Percentiles rank a stretch among this genome's conserved stretches.
Conservation (phyloP, 768 basidiomycete genomes). For the Termitomyces sp. region DNA sequence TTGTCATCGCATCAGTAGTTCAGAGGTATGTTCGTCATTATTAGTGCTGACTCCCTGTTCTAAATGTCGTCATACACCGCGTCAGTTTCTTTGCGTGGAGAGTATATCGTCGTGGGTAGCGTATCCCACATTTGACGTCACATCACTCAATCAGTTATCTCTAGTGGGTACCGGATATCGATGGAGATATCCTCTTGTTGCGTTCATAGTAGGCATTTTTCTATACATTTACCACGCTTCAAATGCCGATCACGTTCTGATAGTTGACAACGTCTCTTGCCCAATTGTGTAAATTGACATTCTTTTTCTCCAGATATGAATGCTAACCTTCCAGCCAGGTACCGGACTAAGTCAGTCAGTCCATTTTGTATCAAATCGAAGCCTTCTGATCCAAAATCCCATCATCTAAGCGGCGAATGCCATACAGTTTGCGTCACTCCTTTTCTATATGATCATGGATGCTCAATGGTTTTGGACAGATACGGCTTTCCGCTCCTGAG, state of each 20-base stretch:
- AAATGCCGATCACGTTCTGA: too few species aligned
- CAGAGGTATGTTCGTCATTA: background rate
- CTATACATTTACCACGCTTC: background rate
- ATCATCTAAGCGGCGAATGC: background rate
- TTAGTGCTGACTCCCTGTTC: background rate
- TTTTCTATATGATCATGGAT: background rate
- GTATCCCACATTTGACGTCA: background rate
- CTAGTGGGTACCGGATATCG: background rate
- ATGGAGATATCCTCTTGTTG: background rate
- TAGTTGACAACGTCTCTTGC: background rate
- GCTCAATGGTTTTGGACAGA: background rate
- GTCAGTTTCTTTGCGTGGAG: background rate
- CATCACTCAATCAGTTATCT: too few species aligned
- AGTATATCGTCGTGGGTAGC: background rate
- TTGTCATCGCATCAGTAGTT: background rate
- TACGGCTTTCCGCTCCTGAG: background rate
- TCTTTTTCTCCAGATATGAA: background rate
- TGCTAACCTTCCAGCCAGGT: background rate
- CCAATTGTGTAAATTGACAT: background rate
- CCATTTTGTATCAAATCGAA: background rate
- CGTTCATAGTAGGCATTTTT: background rate
- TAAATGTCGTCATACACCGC: background rate
- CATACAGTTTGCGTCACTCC: background rate
- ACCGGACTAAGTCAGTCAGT: background rate
- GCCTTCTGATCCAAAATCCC: background rate